phyloP scores from a whole-genome alignment of 2,329 filamentous ascomycete species.

The Coniochaeta sp. region DNA sequence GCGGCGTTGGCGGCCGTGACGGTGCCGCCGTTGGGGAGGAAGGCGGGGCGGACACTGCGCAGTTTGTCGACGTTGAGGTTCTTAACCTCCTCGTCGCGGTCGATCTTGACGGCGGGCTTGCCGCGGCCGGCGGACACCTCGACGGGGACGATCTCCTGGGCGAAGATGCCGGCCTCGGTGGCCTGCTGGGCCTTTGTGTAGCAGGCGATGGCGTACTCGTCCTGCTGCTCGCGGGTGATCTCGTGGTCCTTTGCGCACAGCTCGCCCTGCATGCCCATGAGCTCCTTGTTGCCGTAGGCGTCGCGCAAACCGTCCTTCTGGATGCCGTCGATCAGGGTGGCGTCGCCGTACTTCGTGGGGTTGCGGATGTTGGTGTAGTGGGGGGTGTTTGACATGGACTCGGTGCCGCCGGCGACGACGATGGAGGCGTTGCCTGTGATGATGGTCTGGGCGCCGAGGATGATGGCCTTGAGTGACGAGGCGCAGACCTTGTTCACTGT shows the following conservation, averaged over 20 bases:
- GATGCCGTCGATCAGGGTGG: slow-evolving; percentile 81
- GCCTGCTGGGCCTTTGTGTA: slow-evolving; percentile 92
- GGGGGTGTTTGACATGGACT: slow-evolving; percentile 97
- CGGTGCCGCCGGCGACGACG: slow-evolving; percentile 87
- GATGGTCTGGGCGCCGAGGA: slow-evolving; percentile 93
- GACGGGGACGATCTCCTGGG: slow-evolving; percentile 80
- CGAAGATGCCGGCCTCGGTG: slow-evolving; percentile 73
- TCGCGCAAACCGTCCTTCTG: slow-evolving; percentile 93
- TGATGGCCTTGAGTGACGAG: slow-evolving; percentile 87
- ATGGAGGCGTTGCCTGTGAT: slow-evolving; percentile 91
- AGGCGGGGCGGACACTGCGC: slow-evolving; percentile 75
- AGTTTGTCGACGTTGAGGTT: slow-evolving; percentile 85
- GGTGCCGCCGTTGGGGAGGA: slow-evolving; percentile 73
- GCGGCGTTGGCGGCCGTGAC: slow-evolving; percentile 96
- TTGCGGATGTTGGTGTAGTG: slow-evolving; percentile 87
- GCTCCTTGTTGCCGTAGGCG: slow-evolving; percentile 83
- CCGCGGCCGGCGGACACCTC: slow-evolving; percentile 83
- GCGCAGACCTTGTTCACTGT: slow-evolving; percentile 99
- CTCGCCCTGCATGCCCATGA: slow-evolving; percentile 92
- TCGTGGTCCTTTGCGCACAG: slow-evolving; percentile 81
- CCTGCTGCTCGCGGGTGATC: slow-evolving; percentile 78
- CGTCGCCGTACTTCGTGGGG: slow-evolving; percentile 91
- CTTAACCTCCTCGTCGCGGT: slow-evolving; percentile 91
- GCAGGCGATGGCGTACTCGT: slow-evolving; percentile 89
- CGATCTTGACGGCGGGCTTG: slow-evolving; percentile 75